Conservation (phyloP, 208 protist species). For the Leishmania tropica region DNA sequence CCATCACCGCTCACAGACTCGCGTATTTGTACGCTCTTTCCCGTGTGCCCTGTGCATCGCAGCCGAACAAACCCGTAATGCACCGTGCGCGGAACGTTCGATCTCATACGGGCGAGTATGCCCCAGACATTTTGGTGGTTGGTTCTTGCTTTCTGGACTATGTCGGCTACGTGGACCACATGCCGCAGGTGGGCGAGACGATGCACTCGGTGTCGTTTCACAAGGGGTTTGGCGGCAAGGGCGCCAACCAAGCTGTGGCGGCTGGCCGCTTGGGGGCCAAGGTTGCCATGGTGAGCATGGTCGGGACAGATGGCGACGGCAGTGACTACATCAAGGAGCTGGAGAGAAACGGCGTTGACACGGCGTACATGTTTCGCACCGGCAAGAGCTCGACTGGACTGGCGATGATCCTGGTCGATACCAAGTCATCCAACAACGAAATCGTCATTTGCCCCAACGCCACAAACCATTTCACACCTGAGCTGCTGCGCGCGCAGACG, state of each 20-base stretch:
- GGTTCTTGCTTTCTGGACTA: constrained; percentile 94
- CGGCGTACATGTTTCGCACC: constrained; percentile 57
- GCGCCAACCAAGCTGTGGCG: constrained; percentile 92
- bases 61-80: constrained; percentile 26
- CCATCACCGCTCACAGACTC: background rate
- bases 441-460: constrained; percentile 94
- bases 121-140: constrained; percentile 78
- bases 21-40: background rate
- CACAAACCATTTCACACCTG: constrained; percentile 64
- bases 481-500: constrained; percentile 53
- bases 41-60: background rate
- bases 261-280: constrained; percentile 83
- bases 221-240: constrained; percentile 94
- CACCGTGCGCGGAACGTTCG: constrained; percentile 52
- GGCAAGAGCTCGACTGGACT: constrained; percentile 70
- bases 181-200: constrained; percentile 93
- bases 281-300: constrained; percentile 87
- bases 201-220: constrained; percentile 83
- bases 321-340: constrained; percentile 82
- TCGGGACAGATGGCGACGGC: constrained; percentile 89
- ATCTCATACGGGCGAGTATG: constrained; percentile 44
- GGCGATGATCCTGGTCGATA: constrained; percentile 93
- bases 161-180: constrained; percentile 84
- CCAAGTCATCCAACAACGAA: constrained; percentile 84
- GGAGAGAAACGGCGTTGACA: constrained; percentile 83